Conservation (phyloP, 2,329 filamentous ascomycete genomes). For the Purpureocillium lavendulum region DNA sequence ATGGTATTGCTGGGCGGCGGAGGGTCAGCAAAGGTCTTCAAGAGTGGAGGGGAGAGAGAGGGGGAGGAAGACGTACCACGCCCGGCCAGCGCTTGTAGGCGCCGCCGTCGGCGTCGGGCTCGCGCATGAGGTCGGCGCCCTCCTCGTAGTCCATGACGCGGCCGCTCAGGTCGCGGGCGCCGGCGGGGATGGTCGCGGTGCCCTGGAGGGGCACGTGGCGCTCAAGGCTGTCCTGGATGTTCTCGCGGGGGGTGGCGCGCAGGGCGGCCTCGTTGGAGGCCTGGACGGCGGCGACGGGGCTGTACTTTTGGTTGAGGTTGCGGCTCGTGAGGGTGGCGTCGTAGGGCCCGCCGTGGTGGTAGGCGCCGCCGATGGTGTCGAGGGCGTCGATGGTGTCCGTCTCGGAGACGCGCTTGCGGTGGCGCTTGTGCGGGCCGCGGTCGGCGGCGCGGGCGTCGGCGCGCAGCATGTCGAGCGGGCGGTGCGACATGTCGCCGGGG, state of each 20-base stretch:
- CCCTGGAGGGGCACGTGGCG: constrained; percentile 76
- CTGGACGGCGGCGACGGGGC: constrained; percentile 70
- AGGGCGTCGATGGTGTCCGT: constrained; percentile 76
- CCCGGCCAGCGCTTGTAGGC: constrained; percentile 70
- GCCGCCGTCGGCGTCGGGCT: constrained; percentile 58
- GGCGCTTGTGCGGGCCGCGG: constrained; percentile 55
- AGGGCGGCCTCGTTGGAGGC: constrained; percentile 69
- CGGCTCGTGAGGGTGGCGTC: constrained; percentile 71
- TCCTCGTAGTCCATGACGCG: constrained; percentile 71
- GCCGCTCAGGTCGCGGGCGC: constrained; percentile 59
- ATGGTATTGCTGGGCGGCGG: constrained; percentile 48
- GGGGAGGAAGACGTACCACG: constrained; percentile 47
- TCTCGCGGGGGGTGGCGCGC: constrained; percentile 71
- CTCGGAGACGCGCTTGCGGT: constrained; percentile 55
- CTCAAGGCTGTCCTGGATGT: constrained; percentile 63
- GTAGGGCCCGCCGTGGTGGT: constrained; percentile 87
- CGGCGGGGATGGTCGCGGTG: constrained; percentile 67
- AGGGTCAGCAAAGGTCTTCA: neutral
- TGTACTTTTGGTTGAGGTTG: constrained; percentile 54
- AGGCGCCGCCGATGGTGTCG: constrained; percentile 58
- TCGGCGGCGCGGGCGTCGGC: constrained; percentile 57
- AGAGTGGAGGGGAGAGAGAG: neutral
- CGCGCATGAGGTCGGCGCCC: constrained; percentile 78
- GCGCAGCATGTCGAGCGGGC: constrained; percentile 59
- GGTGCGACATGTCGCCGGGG: constrained; percentile 55